A percentile compares a stretch with the other conserved stretches of the same genome.
Conservation (phyloP, 768 basidiomycete species). For the Hydnomerulius pinastri region DNA sequence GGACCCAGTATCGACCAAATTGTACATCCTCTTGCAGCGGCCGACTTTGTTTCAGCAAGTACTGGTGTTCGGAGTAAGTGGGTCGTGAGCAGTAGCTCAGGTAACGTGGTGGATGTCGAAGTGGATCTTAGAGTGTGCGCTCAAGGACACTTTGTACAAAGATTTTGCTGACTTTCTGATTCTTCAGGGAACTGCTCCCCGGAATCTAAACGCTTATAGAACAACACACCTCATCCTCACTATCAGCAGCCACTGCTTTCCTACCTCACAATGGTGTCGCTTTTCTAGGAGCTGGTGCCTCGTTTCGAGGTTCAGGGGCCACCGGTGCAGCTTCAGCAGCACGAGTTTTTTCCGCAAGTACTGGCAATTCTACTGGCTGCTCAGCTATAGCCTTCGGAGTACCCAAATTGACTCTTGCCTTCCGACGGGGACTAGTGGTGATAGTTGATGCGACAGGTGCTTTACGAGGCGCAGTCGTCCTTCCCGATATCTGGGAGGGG, state of each 20-base stretch:
- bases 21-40: slow-evolving; percentile 86
- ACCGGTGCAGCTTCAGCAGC: neutral
- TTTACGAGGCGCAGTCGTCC: neutral
- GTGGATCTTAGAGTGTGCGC: slow-evolving; percentile 73
- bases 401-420: neutral
- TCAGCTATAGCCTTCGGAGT: neutral
- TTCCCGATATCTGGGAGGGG: slow-evolving; percentile 25
- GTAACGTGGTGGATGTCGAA: slow-evolving; percentile 70
- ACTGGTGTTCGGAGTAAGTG: slow-evolving; percentile 49
- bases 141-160: neutral
- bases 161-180: slow-evolving; percentile 3
- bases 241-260: neutral
- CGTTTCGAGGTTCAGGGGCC: slow-evolving; percentile 17
- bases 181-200: slow-evolving; percentile 82
- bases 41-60: slow-evolving; percentile 56
- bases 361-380: neutral
- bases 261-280: slow-evolving; percentile 7
- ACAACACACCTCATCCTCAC: slow-evolving; percentile 1
- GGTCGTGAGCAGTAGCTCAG: slow-evolving; percentile 76
- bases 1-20: slow-evolving; percentile 83
- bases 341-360: neutral
- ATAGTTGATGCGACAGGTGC: neutral
- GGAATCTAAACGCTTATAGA: slow-evolving; percentile 55
- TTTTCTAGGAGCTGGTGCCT: slow-evolving; percentile 23
- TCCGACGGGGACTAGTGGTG: slow-evolving; percentile 18